Conservation (phyloP, 352 stramenopile species). For the Phytophthora hibernalis region DNA sequence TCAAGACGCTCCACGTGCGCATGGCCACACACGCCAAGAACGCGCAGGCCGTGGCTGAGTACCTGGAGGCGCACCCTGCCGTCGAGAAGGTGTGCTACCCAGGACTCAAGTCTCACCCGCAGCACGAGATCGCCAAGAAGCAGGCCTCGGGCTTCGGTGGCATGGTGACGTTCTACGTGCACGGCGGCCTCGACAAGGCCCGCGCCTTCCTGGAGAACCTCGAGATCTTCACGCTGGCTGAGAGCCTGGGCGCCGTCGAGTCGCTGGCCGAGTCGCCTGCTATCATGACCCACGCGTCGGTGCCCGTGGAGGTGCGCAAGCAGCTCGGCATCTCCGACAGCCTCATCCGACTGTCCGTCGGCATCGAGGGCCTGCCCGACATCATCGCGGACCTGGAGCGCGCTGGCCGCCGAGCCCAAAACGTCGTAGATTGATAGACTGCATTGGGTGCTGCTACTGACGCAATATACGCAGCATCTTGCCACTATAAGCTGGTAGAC, state of each 20-base stretch:
- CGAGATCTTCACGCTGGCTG: slow-evolving; percentile 94
- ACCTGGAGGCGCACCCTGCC: slow-evolving; percentile 86
- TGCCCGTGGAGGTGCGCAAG: slow-evolving; percentile 88
- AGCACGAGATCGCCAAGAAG: slow-evolving; percentile 90
- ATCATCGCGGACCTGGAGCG: slow-evolving; percentile 91
- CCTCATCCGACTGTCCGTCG: slow-evolving; percentile 93
- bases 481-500: background rate
- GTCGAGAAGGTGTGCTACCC: slow-evolving; percentile 95
- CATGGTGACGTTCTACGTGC: slow-evolving; percentile 95
- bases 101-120: slow-evolving; percentile 88
- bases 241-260: slow-evolving; percentile 95
- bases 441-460: slow-evolving; percentile 1
- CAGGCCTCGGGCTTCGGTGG: slow-evolving; percentile 77
- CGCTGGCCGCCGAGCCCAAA: slow-evolving; percentile 62
- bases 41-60: slow-evolving; percentile 91
- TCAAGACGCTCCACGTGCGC: slow-evolving; percentile 96
- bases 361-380: slow-evolving; percentile 93
- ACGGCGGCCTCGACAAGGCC: slow-evolving; percentile 78
- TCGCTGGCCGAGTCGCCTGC: slow-evolving; percentile 95
- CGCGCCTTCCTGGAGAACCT: slow-evolving; percentile 94
- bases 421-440: slow-evolving; percentile 34
- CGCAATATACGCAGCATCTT: slow-evolving; percentile 11
- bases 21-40: slow-evolving; percentile 96
- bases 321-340: slow-evolving; percentile 93
- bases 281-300: slow-evolving; percentile 95